Base-by-base conservation (phyloP, 805 yeast species). In the Brettanomyces nanus region DNA sequence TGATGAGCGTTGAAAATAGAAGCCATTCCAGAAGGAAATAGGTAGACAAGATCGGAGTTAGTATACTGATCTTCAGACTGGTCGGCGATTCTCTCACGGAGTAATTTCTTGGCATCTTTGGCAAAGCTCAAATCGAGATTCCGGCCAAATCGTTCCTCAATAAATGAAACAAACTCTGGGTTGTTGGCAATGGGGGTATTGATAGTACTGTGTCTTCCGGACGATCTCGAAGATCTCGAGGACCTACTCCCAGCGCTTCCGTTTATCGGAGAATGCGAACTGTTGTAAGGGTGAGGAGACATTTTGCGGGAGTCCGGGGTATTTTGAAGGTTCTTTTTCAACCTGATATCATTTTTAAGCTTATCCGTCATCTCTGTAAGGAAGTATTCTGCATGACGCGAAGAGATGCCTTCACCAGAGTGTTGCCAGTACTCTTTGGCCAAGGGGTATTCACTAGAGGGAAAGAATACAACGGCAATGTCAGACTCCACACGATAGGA, bases 371-470 rank as follows among this genome's bases (percentile, higher is more conserved):
- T 61, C 53, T 77, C 85, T 43, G 75, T 76, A 42, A 82, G 59
- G 34, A 84, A 77, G 52, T 85, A 92, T 58, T 89, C 96, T 1
- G 87, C 97, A 55, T 80, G 63, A 50, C 97, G 68, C 26, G 95
- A 85, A 13, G 95, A 85, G 20, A 92, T 74, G n/a, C 96, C 95
- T 59, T 90, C 97, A 20, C 99, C 99, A 0, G 95, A 68, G 53
- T 89, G 96, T 58, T 90, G 97, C 98, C 98, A 92, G 62, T 85
- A 92, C 49, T 77, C 77, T 54, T 85, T 87, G 28, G 92, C 89
- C 4, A 83, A 57, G 1, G 74, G 58, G 44, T 68, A 77, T 41
- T 70, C 77, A 3, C 66, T 63, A 2, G 65, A 58, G 2, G 85
- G 85, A 51, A 82, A 84, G 44, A 92, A 79, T n/a, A 87, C 85